Evolutionary conservation across 306 rosid genomes (phyloP).

Genomic region (Prunus mume): DNA sequence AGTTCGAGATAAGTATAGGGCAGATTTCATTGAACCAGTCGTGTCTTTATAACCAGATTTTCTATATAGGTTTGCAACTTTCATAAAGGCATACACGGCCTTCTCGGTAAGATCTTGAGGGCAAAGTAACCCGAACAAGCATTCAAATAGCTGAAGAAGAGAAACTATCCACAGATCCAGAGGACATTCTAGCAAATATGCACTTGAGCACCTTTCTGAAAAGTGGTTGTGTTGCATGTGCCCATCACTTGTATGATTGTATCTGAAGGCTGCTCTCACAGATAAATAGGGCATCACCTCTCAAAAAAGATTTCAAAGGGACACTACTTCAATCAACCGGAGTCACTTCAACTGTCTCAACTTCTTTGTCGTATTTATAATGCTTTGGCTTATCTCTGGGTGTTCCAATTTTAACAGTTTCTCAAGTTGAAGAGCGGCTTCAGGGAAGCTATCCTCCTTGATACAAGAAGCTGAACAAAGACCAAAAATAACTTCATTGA

Average conservation of each 20-base stretch:
- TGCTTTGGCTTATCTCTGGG: conserved; percentile 65
- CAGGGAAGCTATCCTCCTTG: conserved; percentile 47
- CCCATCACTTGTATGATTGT: not conserved
- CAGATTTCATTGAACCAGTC: not conserved
- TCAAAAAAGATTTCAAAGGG: not conserved
- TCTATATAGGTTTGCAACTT: not conserved
- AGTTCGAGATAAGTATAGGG: not conserved
- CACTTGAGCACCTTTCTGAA: not conserved
- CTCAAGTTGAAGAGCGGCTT: conserved; percentile 62
- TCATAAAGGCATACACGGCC: not conserved
- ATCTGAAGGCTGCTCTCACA: not conserved
- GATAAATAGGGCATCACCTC: not conserved
- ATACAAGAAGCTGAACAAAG: conserved; percentile 54
- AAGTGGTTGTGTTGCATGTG: not conserved
- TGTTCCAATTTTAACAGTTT: conserved; percentile 64
- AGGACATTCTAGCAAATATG: not conserved
- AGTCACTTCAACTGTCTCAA: conserved; percentile 56
- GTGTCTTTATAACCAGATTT: not conserved
- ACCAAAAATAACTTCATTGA: conserved; percentile 83
- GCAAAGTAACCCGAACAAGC: not conserved
- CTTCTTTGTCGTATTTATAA: conserved; percentile 53
- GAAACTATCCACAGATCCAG: not conserved
- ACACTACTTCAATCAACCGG: not conserved
- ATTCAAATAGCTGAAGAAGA: not conserved
- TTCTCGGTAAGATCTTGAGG: not conserved